Percentiles rank a stretch among this genome's conserved stretches.
These are phyloP conservation scores for Russula brevipes DNA, from an alignment of 768 basidiomycete species.

Conservation along the genomic window DNA sequence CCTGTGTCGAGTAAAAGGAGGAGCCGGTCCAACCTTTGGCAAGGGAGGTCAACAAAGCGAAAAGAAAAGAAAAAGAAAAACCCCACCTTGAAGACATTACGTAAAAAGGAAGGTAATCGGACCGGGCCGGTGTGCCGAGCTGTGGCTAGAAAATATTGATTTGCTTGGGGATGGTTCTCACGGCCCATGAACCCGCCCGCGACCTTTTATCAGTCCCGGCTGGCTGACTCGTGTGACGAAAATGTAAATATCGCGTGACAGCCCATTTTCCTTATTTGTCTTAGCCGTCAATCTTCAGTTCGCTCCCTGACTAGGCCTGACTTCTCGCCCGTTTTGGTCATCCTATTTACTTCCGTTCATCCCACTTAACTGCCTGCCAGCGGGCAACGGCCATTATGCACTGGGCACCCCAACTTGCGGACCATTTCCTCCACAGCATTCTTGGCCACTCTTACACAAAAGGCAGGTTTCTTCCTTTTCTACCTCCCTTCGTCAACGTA, in stretches of 20 bases:
- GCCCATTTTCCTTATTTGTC: slow-evolving; percentile 23
- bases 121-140: slow-evolving; percentile 46
- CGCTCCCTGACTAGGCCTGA: background rate
- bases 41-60: background rate
- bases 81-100: slow-evolving; percentile 74
- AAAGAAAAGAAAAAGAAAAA: slow-evolving; percentile 22
- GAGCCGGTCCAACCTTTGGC: slow-evolving; percentile 86
- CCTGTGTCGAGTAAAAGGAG: slow-evolving; percentile 93
- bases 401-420: slow-evolving; percentile 15
- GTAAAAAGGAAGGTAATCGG: slow-evolving; percentile 44
- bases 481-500: background rate
- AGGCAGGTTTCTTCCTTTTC: slow-evolving; percentile 33
- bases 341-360: slow-evolving; percentile 11
- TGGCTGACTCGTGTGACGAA: slow-evolving; percentile 24
- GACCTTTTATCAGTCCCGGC: slow-evolving; percentile 27
- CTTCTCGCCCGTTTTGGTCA: slow-evolving; percentile 18
- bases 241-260: slow-evolving; percentile 26
- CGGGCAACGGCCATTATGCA: background rate
- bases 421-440: slow-evolving; percentile 4
- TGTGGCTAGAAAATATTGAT: slow-evolving; percentile 38
- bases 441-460: slow-evolving; percentile 8
- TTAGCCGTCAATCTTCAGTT: slow-evolving; percentile 23
- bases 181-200: slow-evolving; percentile 29
- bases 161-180: slow-evolving; percentile 40
- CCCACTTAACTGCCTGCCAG: background rate